phyloP scores from a whole-genome alignment of 2,329 filamentous ascomycete genomes.

The Aaosphaeria arxii region DNA sequence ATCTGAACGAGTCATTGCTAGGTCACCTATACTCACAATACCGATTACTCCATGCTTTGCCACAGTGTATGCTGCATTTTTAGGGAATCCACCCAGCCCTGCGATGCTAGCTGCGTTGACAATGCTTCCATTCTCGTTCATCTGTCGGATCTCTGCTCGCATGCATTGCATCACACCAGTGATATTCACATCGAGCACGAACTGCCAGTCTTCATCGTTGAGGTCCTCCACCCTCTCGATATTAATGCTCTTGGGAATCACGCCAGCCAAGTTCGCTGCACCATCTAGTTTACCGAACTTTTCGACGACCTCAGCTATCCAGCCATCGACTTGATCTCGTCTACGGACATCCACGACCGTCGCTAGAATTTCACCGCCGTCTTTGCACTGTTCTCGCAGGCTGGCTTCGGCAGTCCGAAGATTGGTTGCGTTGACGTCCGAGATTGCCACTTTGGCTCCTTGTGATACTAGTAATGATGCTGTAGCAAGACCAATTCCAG shows the following conservation, averaged over 20 bases:
- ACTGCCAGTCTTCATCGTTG: conserved; percentile 35
- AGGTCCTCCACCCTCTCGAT: conserved; percentile 23
- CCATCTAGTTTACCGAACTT: conserved; percentile 37
- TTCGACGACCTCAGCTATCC: conserved; percentile 31
- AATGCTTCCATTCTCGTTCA: conserved; percentile 34
- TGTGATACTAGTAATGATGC: conserved; percentile 28
- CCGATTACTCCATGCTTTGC: conserved; percentile 38
- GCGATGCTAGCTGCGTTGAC: conserved; percentile 50
- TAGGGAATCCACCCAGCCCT: conserved; percentile 44
- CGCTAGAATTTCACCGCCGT: conserved; percentile 3
- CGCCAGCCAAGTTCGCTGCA: conserved; percentile 43
- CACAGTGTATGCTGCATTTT: conserved; percentile 30
- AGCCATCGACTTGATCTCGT: conserved; percentile 29
- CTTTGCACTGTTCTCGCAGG: conserved; percentile 1
- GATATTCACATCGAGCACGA: conserved; percentile 33
- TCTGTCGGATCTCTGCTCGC: conserved; percentile 34
- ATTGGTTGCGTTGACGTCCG: conserved; percentile 32
- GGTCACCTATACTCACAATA: conserved; percentile 4
- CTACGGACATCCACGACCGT: conserved; percentile 31
- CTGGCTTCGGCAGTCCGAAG: conserved; percentile 5
- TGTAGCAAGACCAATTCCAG: conserved; percentile 39
- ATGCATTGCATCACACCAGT: conserved; percentile 34
- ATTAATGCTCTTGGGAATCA: conserved; percentile 42
- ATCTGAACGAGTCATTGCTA: too few species aligned
- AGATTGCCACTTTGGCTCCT: conserved; percentile 39